Conservation (phyloP, 495 filamentous ascomycete species). For the Aspergillus cavernicola region DNA sequence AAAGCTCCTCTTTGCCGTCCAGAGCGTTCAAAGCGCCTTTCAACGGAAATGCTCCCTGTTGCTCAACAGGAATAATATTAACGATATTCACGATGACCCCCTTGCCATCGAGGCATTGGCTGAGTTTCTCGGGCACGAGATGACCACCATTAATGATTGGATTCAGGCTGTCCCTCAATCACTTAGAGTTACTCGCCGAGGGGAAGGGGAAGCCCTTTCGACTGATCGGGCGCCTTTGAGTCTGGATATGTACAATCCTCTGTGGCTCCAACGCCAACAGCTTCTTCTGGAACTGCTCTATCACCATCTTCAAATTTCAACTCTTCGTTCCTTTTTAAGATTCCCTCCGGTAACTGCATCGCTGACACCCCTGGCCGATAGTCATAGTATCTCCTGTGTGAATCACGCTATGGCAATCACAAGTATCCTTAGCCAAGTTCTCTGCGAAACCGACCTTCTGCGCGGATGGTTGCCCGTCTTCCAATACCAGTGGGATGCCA, state of each 20-base stretch:
- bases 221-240: conserved; percentile 26
- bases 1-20: not conserved
- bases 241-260: conserved; percentile 32
- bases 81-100: not conserved
- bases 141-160: not conserved
- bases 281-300: conserved; percentile 27
- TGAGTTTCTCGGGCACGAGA: not conserved
- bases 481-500: conserved; percentile 50
- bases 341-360: conserved; percentile 9
- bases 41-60: not conserved
- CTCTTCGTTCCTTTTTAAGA: conserved; percentile 26
- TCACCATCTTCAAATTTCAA: conserved; percentile 20
- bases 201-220: not conserved
- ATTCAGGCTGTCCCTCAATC: not conserved
- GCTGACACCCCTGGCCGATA: conserved; percentile 25
- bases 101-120: not conserved
- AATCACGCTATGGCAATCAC: conserved; percentile 47
- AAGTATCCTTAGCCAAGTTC: conserved; percentile 44
- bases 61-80: not conserved
- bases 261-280: conserved; percentile 28
- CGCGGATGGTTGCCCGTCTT: conserved; percentile 44
- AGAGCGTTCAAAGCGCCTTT: not conserved
- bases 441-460: conserved; percentile 42
- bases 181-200: not conserved
- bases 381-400: conserved; percentile 30